phyloP scores from a whole-genome alignment of 2,329 filamentous ascomycete species.

The Magnaporthiopsis rhizophila region DNA sequence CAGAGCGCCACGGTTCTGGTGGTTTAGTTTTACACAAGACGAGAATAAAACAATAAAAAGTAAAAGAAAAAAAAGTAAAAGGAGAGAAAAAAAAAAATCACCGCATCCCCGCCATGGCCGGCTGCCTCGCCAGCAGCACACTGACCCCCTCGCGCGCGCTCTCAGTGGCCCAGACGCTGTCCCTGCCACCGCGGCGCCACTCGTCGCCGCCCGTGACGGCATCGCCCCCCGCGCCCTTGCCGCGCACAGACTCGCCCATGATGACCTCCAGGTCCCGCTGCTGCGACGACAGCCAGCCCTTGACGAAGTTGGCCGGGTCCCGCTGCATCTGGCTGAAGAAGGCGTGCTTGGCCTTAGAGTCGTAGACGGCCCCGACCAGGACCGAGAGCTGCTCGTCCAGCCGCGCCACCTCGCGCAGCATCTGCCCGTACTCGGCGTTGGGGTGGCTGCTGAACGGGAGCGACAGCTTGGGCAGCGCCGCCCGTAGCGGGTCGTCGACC shows the following conservation, averaged over 20 bases:
- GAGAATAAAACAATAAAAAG: background rate
- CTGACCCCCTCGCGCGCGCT: slow-evolving; percentile 57
- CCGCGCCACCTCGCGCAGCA: slow-evolving; percentile 65
- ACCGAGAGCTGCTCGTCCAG: slow-evolving; percentile 82
- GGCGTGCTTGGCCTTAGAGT: slow-evolving; percentile 82
- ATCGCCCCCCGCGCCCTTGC: slow-evolving; percentile 43
- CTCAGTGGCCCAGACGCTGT: slow-evolving; percentile 48
- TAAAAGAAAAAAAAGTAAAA: background rate
- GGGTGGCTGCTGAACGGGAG: slow-evolving; percentile 36
- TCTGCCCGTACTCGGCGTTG: slow-evolving; percentile 61
- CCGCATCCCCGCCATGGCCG: slow-evolving; percentile 11
- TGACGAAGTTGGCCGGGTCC: slow-evolving; percentile 78
- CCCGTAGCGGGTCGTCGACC: slow-evolving; percentile 73
- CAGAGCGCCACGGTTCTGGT: background rate
- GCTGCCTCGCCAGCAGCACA: slow-evolving; percentile 48
- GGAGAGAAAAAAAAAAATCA: background rate
- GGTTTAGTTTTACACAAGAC: background rate
- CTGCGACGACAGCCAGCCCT: slow-evolving; percentile 84
- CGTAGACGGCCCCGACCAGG: slow-evolving; percentile 71
- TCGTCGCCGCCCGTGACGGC: slow-evolving; percentile 46
- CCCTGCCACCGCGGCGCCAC: slow-evolving; percentile 55
- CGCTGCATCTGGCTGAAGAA: slow-evolving; percentile 74
- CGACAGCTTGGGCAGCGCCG: slow-evolving; percentile 37
- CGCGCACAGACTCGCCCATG: slow-evolving; percentile 67
- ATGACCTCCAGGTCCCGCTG: slow-evolving; percentile 85